phyloP scores from a whole-genome alignment of 345 rosid species.

The Populus davidiana region DNA sequence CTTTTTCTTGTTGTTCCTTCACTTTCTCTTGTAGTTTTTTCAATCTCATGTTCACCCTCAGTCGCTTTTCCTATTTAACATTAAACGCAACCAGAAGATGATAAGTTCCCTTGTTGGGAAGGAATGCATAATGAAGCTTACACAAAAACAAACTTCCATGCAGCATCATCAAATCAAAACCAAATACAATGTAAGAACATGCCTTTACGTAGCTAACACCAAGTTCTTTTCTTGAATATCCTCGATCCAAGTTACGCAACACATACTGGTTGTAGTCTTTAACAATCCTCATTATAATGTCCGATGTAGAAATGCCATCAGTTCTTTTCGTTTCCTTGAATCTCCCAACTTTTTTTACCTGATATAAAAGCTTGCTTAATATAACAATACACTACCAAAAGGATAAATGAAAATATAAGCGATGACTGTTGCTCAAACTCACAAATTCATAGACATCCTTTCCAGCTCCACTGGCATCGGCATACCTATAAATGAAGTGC shows the following conservation, averaged over 20 bases:
- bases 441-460: conserved; percentile 94
- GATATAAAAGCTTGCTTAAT: conserved; percentile 17
- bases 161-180: background rate
- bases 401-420: conserved; percentile 10
- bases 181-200: conserved; percentile 15
- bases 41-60: conserved; percentile 86
- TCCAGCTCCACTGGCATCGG: conserved; percentile 89
- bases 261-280: conserved; percentile 96
- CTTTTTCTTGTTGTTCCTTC: conserved; percentile 88
- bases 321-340: conserved; percentile 91
- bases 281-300: conserved; percentile 88
- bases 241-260: conserved; percentile 84
- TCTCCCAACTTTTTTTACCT: conserved; percentile 86
- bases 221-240: conserved; percentile 89
- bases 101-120: conserved; percentile 9
- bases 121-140: background rate
- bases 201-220: conserved; percentile 94
- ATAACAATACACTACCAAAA: conserved; percentile 1
- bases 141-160: background rate
- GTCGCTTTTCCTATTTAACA: conserved; percentile 71
- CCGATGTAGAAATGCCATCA: conserved; percentile 90
- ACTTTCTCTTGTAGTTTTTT: conserved; percentile 90
- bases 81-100: background rate
- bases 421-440: conserved; percentile 31
- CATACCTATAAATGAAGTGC: conserved; percentile 50